Evolutionary conservation across 1,139 yeast genomes (phyloP).

Genomic region (Yamadazyma siamensis): DNA sequence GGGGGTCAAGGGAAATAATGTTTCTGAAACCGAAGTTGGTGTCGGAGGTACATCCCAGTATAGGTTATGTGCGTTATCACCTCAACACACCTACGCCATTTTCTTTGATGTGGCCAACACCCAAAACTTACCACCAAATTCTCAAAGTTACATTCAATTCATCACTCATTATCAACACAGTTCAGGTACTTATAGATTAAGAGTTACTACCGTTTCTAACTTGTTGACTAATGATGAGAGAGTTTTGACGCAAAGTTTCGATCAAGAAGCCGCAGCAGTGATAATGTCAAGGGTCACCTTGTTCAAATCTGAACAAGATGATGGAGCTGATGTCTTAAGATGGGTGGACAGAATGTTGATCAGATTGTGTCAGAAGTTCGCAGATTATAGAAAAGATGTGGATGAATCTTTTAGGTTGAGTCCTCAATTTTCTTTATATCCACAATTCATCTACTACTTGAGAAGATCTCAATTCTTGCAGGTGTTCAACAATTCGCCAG

Average conservation of each 20-base stretch:
- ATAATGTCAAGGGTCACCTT: constrained; percentile 93
- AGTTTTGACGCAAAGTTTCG: constrained; percentile 68
- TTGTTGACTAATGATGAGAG: constrained; percentile 52
- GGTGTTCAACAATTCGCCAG: constrained; percentile 97
- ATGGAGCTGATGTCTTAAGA: constrained; percentile 50
- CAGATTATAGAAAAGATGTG: constrained; percentile 48
- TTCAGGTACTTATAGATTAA: constrained; percentile 76
- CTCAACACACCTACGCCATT: constrained; percentile 80
- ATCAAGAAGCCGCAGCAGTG: constrained; percentile 98
- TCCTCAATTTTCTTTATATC: constrained; percentile 57
- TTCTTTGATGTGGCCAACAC: constrained; percentile 80
- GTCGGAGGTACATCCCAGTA: constrained; percentile 88
- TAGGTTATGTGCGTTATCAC: constrained; percentile 79
- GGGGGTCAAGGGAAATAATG: constrained; percentile 59
- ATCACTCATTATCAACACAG: constrained; percentile 78
- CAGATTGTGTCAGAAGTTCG: constrained; percentile 49
- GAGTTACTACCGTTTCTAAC: constrained; percentile 87
- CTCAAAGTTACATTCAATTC: constrained; percentile 63
- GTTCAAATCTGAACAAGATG: constrained; percentile 75
- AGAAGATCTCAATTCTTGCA: constrained; percentile 96
- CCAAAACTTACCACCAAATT: constrained; percentile 36
- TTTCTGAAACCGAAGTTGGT: constrained; percentile 92
- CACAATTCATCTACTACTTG: constrained; percentile 93
- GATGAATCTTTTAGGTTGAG: constrained; percentile 47
- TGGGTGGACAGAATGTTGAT: constrained; percentile 53